These are phyloP conservation scores for Bryoerythrophyllum caledonicum DNA, from an alignment of 225 moss, liverwort and hornwort species.

Conservation along the genomic window DNA sequence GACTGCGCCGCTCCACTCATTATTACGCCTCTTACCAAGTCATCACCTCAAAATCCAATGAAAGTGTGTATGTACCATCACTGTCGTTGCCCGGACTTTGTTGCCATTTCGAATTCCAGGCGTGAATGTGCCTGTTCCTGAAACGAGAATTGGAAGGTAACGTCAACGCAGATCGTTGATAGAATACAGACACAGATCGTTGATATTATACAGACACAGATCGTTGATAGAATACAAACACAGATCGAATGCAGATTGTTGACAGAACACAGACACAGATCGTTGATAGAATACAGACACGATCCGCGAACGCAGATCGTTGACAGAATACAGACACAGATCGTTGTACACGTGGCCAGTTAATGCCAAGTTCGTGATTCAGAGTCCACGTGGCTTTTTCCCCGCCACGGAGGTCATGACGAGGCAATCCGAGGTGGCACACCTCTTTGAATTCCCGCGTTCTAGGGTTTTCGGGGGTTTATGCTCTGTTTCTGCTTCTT, in stretches of 20 bases:
- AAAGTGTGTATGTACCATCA: not conserved
- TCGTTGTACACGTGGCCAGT: too few relatives aligned
- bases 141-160: not conserved
- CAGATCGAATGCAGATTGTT: too few relatives aligned
- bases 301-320: too few relatives aligned
- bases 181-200: too few relatives aligned
- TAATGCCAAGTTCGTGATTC: too few relatives aligned
- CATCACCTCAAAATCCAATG: not conserved
- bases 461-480: not conserved
- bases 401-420: not conserved
- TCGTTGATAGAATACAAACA: too few relatives aligned
- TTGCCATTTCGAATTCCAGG: not conserved
- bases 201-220: too few relatives aligned
- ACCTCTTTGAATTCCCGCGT: not conserved
- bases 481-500: not conserved
- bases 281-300: too few relatives aligned
- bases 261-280: too few relatives aligned
- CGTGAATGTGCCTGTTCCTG: not conserved
- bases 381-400: too few relatives aligned
- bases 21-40: not conserved
- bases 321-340: too few relatives aligned
- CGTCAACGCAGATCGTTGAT: not conserved
- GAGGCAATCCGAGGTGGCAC: not conserved
- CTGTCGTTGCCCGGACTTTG: not conserved
- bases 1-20: not conserved